Base-by-base conservation (phyloP, 306 rosid genomes). In the Lagenaria siceraria region DNA sequence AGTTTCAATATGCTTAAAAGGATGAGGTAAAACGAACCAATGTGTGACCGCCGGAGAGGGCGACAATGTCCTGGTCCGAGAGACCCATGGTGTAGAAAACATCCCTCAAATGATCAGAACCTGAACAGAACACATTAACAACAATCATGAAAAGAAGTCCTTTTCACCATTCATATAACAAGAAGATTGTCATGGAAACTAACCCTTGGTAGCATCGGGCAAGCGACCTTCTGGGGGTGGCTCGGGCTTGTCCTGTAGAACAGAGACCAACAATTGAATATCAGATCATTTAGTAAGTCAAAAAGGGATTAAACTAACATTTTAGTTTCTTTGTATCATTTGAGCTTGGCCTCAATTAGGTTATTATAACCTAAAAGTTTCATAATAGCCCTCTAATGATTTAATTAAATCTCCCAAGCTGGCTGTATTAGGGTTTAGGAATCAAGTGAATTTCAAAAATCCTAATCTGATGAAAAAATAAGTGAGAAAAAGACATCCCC, bases 211-310 rank as follows among this genome's bases (percentile, higher is more conserved):
- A 4, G 96, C 99, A 82, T 90, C 87, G 4, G 99, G 99, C 80
- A 96, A 85, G 59, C 99, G 99, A 22, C 99, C 99, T 81, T 96
- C 99, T 0, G 96, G 98, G 35, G 99, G 97, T 51, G 97, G 84
- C 19, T 69, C 22, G 0, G 89, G 88, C 82, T 90, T 92, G 96
- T 96, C 99, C 99, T 96, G 81, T 1, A 56, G 17, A 1, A 14
- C 58, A 15, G 12, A 35, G 10, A 18, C 25, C 46, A 60, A 6
- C 56, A 19, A 59, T 7, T 40, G 24, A 33, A n/a, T 10, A 38
- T 7, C 31, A 55, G 74, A 54, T 1, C 43, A 71, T 1, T 19
- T 10, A 8, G 43, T 66, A n/a, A 38, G 18, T 38, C 0, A 10
- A 42, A 13, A 13, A 24, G 0, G 5, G 55, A 13, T 13, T 11